Conservation (phyloP, 2,329 filamentous ascomycete species). For the Monascus ruber region DNA sequence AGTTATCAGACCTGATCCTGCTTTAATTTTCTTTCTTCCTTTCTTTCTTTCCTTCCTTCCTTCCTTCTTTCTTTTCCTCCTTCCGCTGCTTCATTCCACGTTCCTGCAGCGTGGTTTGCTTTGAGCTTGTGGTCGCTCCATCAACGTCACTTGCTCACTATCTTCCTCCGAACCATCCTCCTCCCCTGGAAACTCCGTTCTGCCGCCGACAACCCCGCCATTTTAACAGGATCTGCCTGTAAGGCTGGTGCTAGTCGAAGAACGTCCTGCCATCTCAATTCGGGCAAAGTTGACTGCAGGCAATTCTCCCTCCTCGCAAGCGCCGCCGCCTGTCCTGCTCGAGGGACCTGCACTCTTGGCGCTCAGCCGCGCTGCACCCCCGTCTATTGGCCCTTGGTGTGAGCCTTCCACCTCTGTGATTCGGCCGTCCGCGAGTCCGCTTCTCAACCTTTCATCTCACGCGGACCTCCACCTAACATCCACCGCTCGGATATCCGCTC, state of each 20-base stretch:
- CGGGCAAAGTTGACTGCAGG: background rate
- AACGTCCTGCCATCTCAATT: background rate
- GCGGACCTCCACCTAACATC: constrained; percentile 19
- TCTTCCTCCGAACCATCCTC: constrained; percentile 9
- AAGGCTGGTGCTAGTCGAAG: too few species aligned
- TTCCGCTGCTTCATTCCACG: constrained; percentile 14
- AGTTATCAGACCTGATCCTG: too few species aligned
- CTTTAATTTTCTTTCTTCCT: background rate
- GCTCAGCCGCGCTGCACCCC: constrained; percentile 7
- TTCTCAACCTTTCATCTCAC: constrained; percentile 24
- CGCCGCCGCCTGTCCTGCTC: constrained; percentile 1
- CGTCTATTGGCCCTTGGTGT: constrained; percentile 14
- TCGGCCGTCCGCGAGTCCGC: constrained; percentile 13
- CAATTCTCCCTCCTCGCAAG: constrained; percentile 4
- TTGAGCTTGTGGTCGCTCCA: constrained; percentile 16
- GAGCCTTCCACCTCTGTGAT: constrained; percentile 13
- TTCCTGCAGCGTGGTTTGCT: constrained; percentile 13
- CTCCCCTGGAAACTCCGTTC: constrained; percentile 5
- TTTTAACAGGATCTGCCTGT: background rate
- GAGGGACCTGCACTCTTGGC: constrained; percentile 17
- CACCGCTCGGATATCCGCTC: constrained; percentile 24
- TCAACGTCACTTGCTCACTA: constrained; percentile 21
- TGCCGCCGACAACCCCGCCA: background rate
- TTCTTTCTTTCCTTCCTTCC: constrained; percentile 6
- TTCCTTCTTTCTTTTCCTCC: constrained; percentile 8